Percentiles rank a stretch among this genome's conserved stretches.
Evolutionary conservation across 2,329 filamentous ascomycete genomes (phyloP).

Genomic region (Fusarium guadeloupense): DNA sequence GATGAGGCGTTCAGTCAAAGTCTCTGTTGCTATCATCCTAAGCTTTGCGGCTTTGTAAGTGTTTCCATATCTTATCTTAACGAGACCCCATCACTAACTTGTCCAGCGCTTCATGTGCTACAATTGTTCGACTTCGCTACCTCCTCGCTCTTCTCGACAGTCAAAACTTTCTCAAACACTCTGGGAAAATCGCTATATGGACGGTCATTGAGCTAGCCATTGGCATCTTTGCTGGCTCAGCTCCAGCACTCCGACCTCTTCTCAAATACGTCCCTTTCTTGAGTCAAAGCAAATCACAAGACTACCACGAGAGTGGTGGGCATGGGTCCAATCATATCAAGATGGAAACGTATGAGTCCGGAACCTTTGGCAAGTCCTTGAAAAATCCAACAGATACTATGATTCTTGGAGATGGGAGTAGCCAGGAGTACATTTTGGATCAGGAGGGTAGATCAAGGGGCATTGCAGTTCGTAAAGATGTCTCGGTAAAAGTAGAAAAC

Average conservation of each 20-base stretch:
- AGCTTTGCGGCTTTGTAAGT: background rate
- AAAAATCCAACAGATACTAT: background rate
- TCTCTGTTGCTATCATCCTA: constrained; percentile 5
- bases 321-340: background rate
- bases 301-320: background rate
- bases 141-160: constrained; percentile 4
- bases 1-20: background rate
- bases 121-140: constrained; percentile 4
- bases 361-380: background rate
- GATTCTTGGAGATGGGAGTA: background rate
- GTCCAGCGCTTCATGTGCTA: background rate
- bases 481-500: background rate
- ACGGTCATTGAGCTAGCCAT: constrained; percentile 10
- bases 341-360: background rate
- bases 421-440: background rate
- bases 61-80: background rate
- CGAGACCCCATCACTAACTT: background rate
- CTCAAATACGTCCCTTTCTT: constrained; percentile 2
- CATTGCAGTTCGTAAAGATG: background rate
- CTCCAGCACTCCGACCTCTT: constrained; percentile 2
- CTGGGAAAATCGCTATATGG: constrained; percentile 10
- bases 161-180: constrained; percentile 1
- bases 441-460: background rate
- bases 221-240: constrained; percentile 9
- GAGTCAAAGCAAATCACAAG: background rate